A percentile compares a stretch with the other conserved stretches of the same genome.
These are phyloP conservation scores for Tagetes patula DNA, from an alignment of 129 eudicot species.

Conservation along the genomic window DNA sequence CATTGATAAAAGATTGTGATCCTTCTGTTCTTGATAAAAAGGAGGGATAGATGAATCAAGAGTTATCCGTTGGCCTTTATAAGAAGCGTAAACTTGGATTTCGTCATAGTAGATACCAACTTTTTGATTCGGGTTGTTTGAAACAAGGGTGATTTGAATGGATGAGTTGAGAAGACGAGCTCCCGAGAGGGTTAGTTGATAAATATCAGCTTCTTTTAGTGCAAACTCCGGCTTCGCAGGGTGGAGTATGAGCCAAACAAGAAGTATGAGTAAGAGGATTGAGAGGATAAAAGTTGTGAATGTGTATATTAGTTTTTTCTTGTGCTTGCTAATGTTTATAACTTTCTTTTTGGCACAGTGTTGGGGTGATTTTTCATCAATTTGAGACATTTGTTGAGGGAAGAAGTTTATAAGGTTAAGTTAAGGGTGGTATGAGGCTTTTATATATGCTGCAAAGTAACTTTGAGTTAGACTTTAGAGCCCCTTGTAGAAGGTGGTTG, in stretches of 20 bases:
- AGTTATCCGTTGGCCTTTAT: conserved; percentile 74
- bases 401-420: conserved; percentile 43
- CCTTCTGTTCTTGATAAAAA: conserved; percentile 68
- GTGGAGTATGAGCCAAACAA: conserved; percentile 66
- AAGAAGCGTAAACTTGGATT: conserved; percentile 56
- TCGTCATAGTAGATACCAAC: conserved; percentile 76
- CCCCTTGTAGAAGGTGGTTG: conserved; percentile 19
- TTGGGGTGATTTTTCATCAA: conserved; percentile 78
- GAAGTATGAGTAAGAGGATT: conserved; percentile 56
- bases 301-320: conserved; percentile 59
- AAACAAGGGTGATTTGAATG: conserved; percentile 60
- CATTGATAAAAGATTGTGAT: conserved; percentile 48
- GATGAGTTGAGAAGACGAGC: conserved; percentile 78
- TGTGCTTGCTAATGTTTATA: conserved; percentile 39
- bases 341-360: conserved; percentile 69
- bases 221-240: conserved; percentile 80
- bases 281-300: conserved; percentile 62
- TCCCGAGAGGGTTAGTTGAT: conserved; percentile 67
- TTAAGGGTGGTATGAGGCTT: conserved; percentile 36
- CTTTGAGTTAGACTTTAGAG: conserved; percentile 32
- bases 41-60: conserved; percentile 53
- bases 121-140: conserved; percentile 67
- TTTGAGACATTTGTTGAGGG: conserved; percentile 64
- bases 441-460: conserved; percentile 32
- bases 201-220: conserved; percentile 65